Base-by-base conservation (phyloP, 331 rosid genomes). In the Prunus yedoensis region DNA sequence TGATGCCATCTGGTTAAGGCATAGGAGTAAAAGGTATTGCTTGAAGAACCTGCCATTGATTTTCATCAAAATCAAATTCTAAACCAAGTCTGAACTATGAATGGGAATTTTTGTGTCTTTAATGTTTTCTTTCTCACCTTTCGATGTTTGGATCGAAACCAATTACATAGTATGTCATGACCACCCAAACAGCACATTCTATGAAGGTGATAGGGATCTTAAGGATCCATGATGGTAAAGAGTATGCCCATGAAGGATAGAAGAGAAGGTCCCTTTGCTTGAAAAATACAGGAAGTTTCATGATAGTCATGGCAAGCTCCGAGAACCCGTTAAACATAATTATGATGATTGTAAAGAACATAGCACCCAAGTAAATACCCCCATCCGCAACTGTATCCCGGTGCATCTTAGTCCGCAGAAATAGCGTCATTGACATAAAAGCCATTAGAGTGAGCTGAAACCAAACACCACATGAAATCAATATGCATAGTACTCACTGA, bases 201-300 rank as follows among this genome's bases (percentile, higher is more conserved):
- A 86, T 4, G 53, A 83, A 60, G 13, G 87, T 49, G 63, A 77
- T 68, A 21, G 89, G 87, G 52, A 85, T 85, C 78, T 66, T 74
- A 52, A 85, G 79, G 61, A 85, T 65, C 84, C 75, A 66, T 41
- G 79, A 16, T 49, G 89, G 87, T 59, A 85, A 61, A 78, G 87
- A 74, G 63, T 80, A 86, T 12, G 85, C 81, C 87, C 89, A 83
- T 18, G 89, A 77, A 50, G 89, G 89, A 76, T 59, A 83, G 81
- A 86, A 86, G 11, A 73, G 79, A 51, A 86, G 87, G 73, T 86
- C 87, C 67, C 89, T 80, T 83, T 83, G 89, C 85, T 86, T 86
- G 83, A 80, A 86, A 71, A 83, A 86, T 53, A 86, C 89, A 18
- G 89, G 87, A 74, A 86, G 89, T 65, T 83, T 83, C 46, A 46